These are phyloP conservation scores for Murraya paniculata DNA, from an alignment of 345 rosid species.

Conservation along the genomic window DNA sequence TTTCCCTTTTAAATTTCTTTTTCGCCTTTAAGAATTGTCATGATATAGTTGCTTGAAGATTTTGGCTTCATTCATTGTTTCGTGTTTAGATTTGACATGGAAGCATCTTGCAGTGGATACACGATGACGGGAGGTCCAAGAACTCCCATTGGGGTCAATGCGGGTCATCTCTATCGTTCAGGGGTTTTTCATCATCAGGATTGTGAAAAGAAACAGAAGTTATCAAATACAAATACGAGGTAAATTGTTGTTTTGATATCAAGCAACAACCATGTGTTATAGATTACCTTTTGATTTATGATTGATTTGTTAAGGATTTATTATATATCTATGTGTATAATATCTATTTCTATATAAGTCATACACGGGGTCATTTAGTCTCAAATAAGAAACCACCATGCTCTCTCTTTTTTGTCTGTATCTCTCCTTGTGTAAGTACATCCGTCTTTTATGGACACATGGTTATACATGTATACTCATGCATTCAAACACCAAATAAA, in stretches of 20 bases:
- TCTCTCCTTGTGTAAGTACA: neutral
- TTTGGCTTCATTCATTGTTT: neutral
- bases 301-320: neutral
- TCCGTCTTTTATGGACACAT: neutral
- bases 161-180: conserved; percentile 5
- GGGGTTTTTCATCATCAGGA: conserved; percentile 19
- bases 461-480: neutral
- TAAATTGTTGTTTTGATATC: conserved; percentile 21
- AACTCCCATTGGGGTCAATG: conserved; percentile 10
- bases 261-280: neutral
- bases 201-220: conserved; percentile 20
- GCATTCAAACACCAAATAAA: neutral
- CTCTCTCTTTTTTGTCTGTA: neutral
- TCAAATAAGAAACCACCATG: neutral
- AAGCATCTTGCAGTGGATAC: conserved; percentile 31
- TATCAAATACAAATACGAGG: conserved; percentile 16
- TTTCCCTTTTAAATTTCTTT: neutral
- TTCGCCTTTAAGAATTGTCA: neutral
- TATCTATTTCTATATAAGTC: neutral
- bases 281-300: neutral
- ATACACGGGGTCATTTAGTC: neutral
- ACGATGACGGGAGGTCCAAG: conserved; percentile 24
- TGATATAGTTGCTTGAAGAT: neutral
- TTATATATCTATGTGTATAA: neutral
- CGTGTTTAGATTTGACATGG: neutral